Conservation (phyloP, 495 filamentous ascomycete species). For the Apiosordaria backusii region DNA sequence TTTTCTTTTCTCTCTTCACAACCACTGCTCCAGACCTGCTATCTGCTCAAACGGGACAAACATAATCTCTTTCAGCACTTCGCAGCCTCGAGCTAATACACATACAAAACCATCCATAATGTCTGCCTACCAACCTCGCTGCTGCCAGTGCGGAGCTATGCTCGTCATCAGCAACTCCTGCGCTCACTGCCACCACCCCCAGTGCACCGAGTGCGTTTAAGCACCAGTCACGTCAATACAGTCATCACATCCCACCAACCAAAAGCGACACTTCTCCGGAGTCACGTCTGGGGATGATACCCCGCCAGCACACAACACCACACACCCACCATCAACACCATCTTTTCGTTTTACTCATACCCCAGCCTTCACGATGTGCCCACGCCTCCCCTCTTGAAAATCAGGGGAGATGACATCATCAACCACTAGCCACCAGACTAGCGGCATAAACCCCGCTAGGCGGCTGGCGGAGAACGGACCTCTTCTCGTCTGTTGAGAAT, state of each 20-base stretch:
- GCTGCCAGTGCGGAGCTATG: slow-evolving; percentile 47
- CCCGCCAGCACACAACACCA: background rate
- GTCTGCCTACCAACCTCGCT: slow-evolving; percentile 42
- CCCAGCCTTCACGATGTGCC: background rate
- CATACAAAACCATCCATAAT: slow-evolving; percentile 12
- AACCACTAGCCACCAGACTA: background rate
- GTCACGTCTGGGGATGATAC: background rate
- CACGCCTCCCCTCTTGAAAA: background rate
- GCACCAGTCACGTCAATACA: background rate
- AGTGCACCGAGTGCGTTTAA: slow-evolving; percentile 44
- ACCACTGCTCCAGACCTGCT: background rate
- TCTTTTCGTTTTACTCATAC: background rate
- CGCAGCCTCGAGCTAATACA: background rate
- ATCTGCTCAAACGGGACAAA: background rate
- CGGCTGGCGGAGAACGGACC: background rate
- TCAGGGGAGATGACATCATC: background rate
- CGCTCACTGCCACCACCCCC: slow-evolving; percentile 42
- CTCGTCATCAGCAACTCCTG: slow-evolving; percentile 48
- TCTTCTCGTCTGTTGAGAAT: background rate
- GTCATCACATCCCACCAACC: background rate
- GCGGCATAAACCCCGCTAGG: background rate
- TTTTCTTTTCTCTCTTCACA: background rate
- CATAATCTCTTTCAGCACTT: background rate
- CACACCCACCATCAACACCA: too few species aligned
- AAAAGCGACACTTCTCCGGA: too few species aligned